Conservation (phyloP, 768 basidiomycete species). For the Podaxis sp. region DNA sequence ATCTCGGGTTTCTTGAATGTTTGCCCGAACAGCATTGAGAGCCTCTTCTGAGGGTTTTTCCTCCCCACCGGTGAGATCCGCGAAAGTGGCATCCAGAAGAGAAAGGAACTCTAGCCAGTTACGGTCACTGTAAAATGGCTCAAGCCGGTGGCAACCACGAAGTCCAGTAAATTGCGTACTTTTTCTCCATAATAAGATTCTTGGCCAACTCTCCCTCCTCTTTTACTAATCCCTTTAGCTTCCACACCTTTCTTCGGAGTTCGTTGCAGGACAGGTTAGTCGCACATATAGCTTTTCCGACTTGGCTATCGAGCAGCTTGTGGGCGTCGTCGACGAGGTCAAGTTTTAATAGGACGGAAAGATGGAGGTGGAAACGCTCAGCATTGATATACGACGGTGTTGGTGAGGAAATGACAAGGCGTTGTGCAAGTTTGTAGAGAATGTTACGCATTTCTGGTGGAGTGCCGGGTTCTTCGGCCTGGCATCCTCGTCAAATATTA, state of each 20-base stretch:
- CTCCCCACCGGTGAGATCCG: conserved; percentile 22
- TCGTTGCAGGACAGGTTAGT: conserved; percentile 76
- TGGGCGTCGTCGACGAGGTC: conserved; percentile 69
- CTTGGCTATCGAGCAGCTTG: conserved; percentile 64
- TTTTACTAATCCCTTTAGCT: conserved; percentile 48
- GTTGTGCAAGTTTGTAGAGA: conserved; percentile 75
- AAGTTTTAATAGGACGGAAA: conserved; percentile 70
- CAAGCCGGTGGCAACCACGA: conserved; percentile 13
- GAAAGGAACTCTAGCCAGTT: conserved; percentile 87
- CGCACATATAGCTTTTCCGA: conserved; percentile 65
- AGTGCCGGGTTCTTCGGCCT: conserved; percentile 74
- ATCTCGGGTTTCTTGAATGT: conserved; percentile 42
- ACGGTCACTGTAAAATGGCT: conserved; percentile 52
- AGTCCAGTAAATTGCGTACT: conserved; percentile 37
- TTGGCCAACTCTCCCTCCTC: conserved; percentile 67
- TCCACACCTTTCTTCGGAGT: conserved; percentile 71
- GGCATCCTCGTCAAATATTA: background rate
- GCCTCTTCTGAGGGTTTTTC: conserved; percentile 28
- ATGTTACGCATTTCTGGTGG: conserved; percentile 61
- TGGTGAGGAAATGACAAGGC: conserved; percentile 64
- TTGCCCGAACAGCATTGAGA: conserved; percentile 30
- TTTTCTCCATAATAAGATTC: conserved; percentile 56
- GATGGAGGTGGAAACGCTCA: conserved; percentile 78
- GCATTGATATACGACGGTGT: conserved; percentile 63
- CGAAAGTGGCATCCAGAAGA: conserved; percentile 67